phyloP scores from a whole-genome alignment of 805 yeast species.

The Metschnikowia cerradonensis region DNA sequence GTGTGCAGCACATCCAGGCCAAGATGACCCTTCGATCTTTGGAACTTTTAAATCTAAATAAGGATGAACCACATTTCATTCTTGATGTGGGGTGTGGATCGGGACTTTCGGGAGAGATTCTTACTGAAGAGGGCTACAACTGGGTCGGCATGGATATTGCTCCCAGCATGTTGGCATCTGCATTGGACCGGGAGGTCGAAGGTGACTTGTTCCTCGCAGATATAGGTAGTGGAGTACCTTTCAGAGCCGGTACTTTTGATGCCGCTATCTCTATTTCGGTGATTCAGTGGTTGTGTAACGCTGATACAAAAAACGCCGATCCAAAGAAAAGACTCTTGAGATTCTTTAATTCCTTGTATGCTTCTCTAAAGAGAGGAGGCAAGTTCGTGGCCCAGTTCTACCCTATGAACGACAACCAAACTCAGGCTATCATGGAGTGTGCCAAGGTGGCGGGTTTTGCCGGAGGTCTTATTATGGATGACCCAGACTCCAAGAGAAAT shows the following conservation, averaged over 20 bases:
- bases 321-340: constrained; percentile 77
- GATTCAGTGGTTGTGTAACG: constrained; percentile 97
- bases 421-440: constrained; percentile 68
- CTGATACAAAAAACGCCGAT: constrained; percentile 76
- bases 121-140: constrained; percentile 86
- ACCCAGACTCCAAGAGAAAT: constrained; percentile 87
- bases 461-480: constrained; percentile 92
- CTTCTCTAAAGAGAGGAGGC: constrained; percentile 87
- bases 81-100: constrained; percentile 97
- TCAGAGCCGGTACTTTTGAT: constrained; percentile 93
- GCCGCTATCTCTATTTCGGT: constrained; percentile 95
- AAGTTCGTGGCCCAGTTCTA: constrained; percentile 97
- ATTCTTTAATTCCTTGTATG: constrained; percentile 85
- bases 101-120: constrained; percentile 90
- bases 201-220: constrained; percentile 91
- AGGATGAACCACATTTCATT: constrained; percentile 57
- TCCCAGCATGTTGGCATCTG: constrained; percentile 93
- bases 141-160: constrained; percentile 98
- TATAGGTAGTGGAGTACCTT: constrained; percentile 92
- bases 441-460: constrained; percentile 95
- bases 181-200: constrained; percentile 84
- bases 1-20: constrained; percentile 98
- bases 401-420: constrained; percentile 86
- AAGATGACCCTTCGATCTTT: constrained; percentile 93
- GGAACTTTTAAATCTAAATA: constrained; percentile 73